phyloP scores from a whole-genome alignment of 306 rosid genomes.

The Vigna radiata region DNA sequence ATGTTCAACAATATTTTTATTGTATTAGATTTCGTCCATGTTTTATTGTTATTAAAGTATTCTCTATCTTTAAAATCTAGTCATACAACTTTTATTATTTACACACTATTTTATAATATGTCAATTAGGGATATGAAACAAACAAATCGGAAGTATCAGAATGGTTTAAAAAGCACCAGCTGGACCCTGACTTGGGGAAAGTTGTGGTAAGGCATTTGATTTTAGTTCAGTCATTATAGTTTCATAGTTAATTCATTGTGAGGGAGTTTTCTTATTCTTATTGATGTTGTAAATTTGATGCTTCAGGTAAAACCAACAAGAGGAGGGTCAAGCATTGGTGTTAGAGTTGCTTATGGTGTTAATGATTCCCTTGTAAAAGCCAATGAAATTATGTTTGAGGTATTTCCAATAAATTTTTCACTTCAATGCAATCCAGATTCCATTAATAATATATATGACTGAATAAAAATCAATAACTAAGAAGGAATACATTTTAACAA shows the following conservation, averaged over 20 bases:
- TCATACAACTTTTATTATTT: conserved; percentile 3
- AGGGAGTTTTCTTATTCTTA: conserved; percentile 33
- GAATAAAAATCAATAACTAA: neutral
- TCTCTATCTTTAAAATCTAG: conserved; percentile 16
- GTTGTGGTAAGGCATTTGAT: conserved; percentile 81
- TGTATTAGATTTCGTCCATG: conserved; percentile 9
- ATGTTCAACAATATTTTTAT: conserved; percentile 26
- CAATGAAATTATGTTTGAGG: conserved; percentile 76
- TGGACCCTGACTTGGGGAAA: conserved; percentile 75
- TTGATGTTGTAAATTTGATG: conserved; percentile 25
- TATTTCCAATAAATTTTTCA: conserved; percentile 43
- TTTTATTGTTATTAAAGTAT: conserved; percentile 8
- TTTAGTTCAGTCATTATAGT: conserved; percentile 38
- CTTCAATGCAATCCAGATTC: conserved; percentile 22
- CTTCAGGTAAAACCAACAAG: conserved; percentile 88
- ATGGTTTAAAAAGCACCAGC: conserved; percentile 75
- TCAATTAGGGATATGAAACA: conserved; percentile 64
- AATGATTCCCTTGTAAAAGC: conserved; percentile 77
- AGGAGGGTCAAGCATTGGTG: conserved; percentile 98
- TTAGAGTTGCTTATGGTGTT: conserved; percentile 88
- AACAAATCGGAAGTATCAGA: conserved; percentile 66
- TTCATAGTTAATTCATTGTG: conserved; percentile 27
- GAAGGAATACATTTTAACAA: conserved; percentile 35
- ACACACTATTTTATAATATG: conserved; percentile 40
- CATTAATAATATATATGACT: neutral